Conservation (phyloP, 176 grass and related monocot species). For the Tuctoria greenei region DNA sequence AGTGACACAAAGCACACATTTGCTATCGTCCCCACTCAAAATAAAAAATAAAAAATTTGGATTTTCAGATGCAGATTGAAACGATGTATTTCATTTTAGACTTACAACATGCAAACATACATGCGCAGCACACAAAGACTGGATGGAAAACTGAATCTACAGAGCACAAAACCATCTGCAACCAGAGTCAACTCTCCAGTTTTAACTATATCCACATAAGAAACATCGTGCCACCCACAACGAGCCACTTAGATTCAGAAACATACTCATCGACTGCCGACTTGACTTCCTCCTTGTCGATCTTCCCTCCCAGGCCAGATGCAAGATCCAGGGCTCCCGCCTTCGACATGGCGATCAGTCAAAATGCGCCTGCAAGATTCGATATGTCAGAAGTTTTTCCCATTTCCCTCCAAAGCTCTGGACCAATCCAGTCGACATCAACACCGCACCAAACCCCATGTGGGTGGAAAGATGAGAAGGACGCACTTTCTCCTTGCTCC, state of each 20-base stretch:
- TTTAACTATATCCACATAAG: not conserved
- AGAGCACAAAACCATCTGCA: not conserved
- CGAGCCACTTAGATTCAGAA: not conserved
- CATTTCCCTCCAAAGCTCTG: not conserved
- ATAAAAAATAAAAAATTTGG: not conserved
- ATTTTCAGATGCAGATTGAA: not conserved
- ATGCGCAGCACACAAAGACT: not conserved
- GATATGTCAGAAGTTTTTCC: not conserved
- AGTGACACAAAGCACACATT: not conserved
- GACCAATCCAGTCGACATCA: not conserved
- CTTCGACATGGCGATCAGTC: constrained; percentile 47
- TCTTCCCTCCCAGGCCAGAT: constrained; percentile 58
- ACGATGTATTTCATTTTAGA: not conserved
- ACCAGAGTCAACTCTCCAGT: not conserved
- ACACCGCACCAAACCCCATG: not conserved
- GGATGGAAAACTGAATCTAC: not conserved
- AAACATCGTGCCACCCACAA: not conserved
- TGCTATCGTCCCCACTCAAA: not conserved
- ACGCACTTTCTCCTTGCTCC: not conserved
- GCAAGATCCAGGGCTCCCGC: constrained; percentile 61
- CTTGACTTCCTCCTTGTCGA: constrained; percentile 53
- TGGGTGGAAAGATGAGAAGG: not conserved
- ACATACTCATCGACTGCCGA: constrained; percentile 64
- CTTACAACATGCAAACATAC: not conserved
- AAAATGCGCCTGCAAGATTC: constrained; percentile 12